Evolutionary conservation across 2,329 filamentous ascomycete genomes (phyloP).

Genomic region (Penicillium sp.): DNA sequence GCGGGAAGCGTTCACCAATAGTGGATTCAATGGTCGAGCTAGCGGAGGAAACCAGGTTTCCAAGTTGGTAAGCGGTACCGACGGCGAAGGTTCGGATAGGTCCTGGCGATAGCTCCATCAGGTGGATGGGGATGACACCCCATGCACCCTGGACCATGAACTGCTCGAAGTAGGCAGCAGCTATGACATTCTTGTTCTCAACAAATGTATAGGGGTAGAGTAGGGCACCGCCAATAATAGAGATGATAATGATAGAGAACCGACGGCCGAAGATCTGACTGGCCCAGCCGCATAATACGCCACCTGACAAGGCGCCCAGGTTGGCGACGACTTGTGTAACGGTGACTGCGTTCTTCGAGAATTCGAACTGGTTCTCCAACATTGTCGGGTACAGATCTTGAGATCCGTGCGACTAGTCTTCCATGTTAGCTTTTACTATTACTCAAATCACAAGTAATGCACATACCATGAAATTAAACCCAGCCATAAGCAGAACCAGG

Average conservation of each 20-base stretch:
- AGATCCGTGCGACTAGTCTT: constrained; percentile 62
- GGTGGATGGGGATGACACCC: constrained; percentile 69
- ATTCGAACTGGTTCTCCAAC: constrained; percentile 57
- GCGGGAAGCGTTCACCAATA: constrained; percentile 70
- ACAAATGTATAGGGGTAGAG: constrained; percentile 81
- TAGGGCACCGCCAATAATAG: constrained; percentile 67
- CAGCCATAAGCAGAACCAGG: constrained; percentile 81
- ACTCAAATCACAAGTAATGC: not conserved
- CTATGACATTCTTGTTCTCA: constrained; percentile 62
- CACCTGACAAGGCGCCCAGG: constrained; percentile 67
- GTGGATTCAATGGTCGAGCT: constrained; percentile 73
- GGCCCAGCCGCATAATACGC: constrained; percentile 63
- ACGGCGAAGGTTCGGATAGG: constrained; percentile 62
- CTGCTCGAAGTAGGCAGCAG: constrained; percentile 79
- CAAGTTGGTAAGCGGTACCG: constrained; percentile 62
- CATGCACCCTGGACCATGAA: constrained; percentile 76
- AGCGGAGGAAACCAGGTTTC: constrained; percentile 59
- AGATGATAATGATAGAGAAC: constrained; percentile 64
- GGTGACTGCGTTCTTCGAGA: constrained; percentile 58
- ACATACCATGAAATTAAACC: constrained; percentile 79
- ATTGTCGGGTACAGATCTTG: constrained; percentile 64
- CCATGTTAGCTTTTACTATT: constrained; percentile 4
- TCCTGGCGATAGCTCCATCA: constrained; percentile 63
- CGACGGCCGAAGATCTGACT: constrained; percentile 68
- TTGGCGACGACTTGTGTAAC: constrained; percentile 71